phyloP scores from a whole-genome alignment of 2,329 filamentous ascomycete species.

The Calonectria naviculata region DNA sequence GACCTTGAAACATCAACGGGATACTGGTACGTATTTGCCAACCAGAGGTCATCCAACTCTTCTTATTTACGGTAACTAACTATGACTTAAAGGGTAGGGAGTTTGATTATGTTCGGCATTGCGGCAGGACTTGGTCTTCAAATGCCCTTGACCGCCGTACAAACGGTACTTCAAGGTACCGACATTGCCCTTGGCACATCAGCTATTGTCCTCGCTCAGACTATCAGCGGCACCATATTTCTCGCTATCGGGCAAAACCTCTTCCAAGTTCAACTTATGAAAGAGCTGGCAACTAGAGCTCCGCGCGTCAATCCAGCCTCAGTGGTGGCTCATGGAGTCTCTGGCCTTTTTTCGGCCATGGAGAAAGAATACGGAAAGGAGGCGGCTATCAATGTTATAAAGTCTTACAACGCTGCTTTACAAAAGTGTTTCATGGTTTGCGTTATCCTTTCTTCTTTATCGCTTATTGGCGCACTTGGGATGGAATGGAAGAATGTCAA shows the following conservation, averaged over 20 bases:
- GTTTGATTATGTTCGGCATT: constrained; percentile 23
- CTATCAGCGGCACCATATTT: constrained; percentile 27
- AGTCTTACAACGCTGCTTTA: constrained; percentile 6
- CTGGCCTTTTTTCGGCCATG: background rate
- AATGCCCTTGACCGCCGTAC: constrained; percentile 25
- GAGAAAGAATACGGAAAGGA: background rate
- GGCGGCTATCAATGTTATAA: background rate
- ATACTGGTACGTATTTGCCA: background rate
- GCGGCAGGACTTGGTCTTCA: constrained; percentile 23
- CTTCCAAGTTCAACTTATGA: constrained; percentile 25
- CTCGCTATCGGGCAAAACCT: constrained; percentile 28
- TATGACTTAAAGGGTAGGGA: constrained; percentile 5
- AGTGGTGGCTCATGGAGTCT: constrained; percentile 1
- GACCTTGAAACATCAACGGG: background rate
- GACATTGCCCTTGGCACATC: constrained; percentile 30
- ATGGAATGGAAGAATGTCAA: constrained; percentile 28
- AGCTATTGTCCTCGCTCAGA: constrained; percentile 23
- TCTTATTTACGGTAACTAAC: background rate
- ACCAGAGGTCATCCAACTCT: background rate
- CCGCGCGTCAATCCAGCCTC: background rate
- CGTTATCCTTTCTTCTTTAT: constrained; percentile 18
- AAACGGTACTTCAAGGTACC: constrained; percentile 21
- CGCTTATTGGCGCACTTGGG: background rate
- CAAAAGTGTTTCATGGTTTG: constrained; percentile 14
- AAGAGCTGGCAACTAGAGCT: background rate